Base-by-base conservation (phyloP, 2,329 filamentous ascomycete genomes). In the Monosporascus sp. region DNA sequence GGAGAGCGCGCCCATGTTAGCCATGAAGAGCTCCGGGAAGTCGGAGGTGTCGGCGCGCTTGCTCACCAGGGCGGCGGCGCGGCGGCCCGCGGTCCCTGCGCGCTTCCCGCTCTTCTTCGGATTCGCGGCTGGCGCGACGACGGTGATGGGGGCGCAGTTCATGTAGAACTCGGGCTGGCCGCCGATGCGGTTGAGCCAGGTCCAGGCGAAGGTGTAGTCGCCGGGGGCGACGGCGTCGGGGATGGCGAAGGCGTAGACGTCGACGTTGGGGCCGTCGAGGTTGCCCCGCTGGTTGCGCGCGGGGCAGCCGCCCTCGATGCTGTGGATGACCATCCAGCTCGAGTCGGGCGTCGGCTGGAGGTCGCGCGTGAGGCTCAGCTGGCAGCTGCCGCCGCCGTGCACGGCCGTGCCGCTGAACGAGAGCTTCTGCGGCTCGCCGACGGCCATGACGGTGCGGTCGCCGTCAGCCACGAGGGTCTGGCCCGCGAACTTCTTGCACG, bases 121-220 rank as follows among this genome's bases (percentile, higher is more conserved):
- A 0, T 56, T 48, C 17, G 73, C 73, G 11, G 31, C 11, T 9
- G 31, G 9, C 31, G 31, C 31, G n/a, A 27, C 22, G 39, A 90
- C 75, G 2, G 75, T 77, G 52, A 89, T 70, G 0, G 84, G 83
- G 1, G 83, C 84, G 58, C 88, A 91, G 70, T 90, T 88, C 84
- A 88, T 87, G 72, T 90, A 90, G 70, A 88, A 83, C 64, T 91
- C 88, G 3, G 86, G 81, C 64, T 88, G 85, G 0, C 87, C 88
- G 17, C 88, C 65, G 45, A 83, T 86, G 0, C 64, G 55, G 55
- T 89, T 88, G 63, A 87, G 77, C 88, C 88, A 91, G 5, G 85
- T 85, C 87, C 87, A 91, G 2, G 84, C 83, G n/a, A 90, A 75
- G 0, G 81, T 83, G 48, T 84, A 86, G 38, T 85, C 74, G 5